phyloP scores from a whole-genome alignment of 805 yeast genomes.

The Wickerhamomyces ciferrii region DNA sequence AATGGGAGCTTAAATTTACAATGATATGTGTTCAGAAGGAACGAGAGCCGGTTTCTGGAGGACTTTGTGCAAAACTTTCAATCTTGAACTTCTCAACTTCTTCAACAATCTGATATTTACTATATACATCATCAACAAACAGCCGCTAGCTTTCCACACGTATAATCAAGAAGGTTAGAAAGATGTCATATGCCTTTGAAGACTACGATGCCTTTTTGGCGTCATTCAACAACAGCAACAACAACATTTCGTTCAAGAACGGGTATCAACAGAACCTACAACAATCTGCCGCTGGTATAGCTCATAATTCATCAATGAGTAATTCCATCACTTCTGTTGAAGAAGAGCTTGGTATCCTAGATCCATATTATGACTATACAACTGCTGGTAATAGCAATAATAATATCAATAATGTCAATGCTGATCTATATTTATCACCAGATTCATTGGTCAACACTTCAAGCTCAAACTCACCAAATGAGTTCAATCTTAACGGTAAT shows the following conservation, averaged over 20 bases:
- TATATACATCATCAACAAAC: slow-evolving; percentile 2
- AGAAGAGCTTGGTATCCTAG: neutral
- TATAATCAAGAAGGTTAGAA: neutral
- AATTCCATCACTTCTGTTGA: neutral
- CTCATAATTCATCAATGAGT: neutral
- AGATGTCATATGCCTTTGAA: slow-evolving; percentile 24
- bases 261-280: neutral
- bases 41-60: neutral
- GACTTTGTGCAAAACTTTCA: neutral
- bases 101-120: neutral
- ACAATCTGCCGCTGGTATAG: neutral
- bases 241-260: slow-evolving; percentile 1
- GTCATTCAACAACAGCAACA: slow-evolving; percentile 14
- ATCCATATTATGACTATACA: neutral
- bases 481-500: slow-evolving; percentile 3
- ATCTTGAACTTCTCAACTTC: neutral
- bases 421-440: slow-evolving; percentile 5
- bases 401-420: neutral
- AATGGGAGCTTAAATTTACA: neutral
- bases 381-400: neutral
- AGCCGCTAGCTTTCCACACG: neutral
- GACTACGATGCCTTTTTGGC: slow-evolving; percentile 26
- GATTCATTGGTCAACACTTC: slow-evolving; percentile 4
- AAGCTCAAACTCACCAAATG: slow-evolving; percentile 2
- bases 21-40: neutral